phyloP scores from a whole-genome alignment of 805 yeast species.

The Candida taoyuanica region DNA sequence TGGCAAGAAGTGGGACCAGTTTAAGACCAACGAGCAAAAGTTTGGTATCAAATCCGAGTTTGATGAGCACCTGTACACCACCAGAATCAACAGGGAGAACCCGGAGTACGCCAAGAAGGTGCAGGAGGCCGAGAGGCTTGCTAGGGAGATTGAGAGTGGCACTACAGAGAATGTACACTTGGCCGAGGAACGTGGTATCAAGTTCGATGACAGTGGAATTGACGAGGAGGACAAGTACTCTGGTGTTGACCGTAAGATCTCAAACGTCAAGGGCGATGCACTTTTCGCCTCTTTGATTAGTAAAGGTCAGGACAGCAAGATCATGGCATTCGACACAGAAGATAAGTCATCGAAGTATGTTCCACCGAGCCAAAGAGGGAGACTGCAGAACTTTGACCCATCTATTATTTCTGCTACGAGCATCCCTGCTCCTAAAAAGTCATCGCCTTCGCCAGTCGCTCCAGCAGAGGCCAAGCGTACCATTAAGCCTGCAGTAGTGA shows the following conservation, averaged over 20 bases:
- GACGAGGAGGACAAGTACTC: conserved; percentile 97
- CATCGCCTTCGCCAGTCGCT: conserved; percentile 4
- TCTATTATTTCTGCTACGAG: conserved; percentile 55
- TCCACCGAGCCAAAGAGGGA: conserved; percentile 55
- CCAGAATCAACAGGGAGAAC: conserved; percentile 61
- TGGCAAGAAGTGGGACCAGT: conserved; percentile 85
- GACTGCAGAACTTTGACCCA: conserved; percentile 47
- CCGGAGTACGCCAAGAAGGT: conserved; percentile 68
- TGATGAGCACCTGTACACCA: conserved; percentile 85
- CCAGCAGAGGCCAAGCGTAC: conserved; percentile 5
- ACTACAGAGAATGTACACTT: conserved; percentile 68
- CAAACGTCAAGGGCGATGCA: conserved; percentile 22
- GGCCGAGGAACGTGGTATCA: conserved; percentile 86
- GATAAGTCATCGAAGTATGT: conserved; percentile 34
- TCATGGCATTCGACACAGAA: conserved; percentile 38
- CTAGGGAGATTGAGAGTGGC: conserved; percentile 73
- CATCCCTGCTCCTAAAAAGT: background rate
- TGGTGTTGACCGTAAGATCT: conserved; percentile 50
- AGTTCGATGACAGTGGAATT: conserved; percentile 74
- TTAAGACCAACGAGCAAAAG: conserved; percentile 81
- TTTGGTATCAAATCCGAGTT: conserved; percentile 82
- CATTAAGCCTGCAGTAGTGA: conserved; percentile 3
- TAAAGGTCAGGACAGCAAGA: conserved; percentile 31
- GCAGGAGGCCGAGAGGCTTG: conserved; percentile 70
- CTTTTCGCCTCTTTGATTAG: conserved; percentile 26